phyloP scores from a whole-genome alignment of 768 basidiomycete genomes.

The Rhodosporidiobolus sp. region DNA sequence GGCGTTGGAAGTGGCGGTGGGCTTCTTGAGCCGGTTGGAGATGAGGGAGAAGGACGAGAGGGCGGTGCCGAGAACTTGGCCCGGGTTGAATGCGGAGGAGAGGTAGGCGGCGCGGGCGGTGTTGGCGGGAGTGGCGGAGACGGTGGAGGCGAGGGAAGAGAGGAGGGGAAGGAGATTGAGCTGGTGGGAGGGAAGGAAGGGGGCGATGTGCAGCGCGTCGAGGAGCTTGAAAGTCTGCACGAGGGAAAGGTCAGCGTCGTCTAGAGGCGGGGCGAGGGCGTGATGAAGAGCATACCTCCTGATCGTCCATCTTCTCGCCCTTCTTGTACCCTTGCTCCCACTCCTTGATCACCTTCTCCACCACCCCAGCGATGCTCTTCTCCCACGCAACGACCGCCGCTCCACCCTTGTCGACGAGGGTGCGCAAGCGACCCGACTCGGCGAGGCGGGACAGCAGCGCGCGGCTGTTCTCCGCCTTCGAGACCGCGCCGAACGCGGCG shows the following conservation, averaged over 20 bases:
- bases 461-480: constrained; percentile 48
- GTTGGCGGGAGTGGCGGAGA: constrained; percentile 25
- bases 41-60: constrained; percentile 26
- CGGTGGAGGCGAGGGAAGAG: constrained; percentile 27
- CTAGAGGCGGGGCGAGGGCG: not conserved
- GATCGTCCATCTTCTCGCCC: not conserved
- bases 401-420: constrained; percentile 9
- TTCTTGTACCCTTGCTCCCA: constrained; percentile 16
- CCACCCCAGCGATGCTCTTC: constrained; percentile 6
- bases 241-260: not conserved
- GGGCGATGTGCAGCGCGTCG: constrained; percentile 31
- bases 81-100: constrained; percentile 24
- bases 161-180: constrained; percentile 15
- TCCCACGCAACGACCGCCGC: constrained; percentile 28
- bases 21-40: not conserved
- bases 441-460: constrained; percentile 47
- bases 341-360: not conserved
- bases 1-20: not conserved
- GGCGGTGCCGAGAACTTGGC: constrained; percentile 32
- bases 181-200: constrained; percentile 24
- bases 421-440: constrained; percentile 44
- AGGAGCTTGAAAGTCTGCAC: constrained; percentile 25
- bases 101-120: constrained; percentile 33
- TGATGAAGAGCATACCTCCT: constrained; percentile 5
- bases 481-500: constrained; percentile 43